Base-by-base conservation (phyloP, 495 filamentous ascomycete species). In the Aspergillus panamensis region DNA sequence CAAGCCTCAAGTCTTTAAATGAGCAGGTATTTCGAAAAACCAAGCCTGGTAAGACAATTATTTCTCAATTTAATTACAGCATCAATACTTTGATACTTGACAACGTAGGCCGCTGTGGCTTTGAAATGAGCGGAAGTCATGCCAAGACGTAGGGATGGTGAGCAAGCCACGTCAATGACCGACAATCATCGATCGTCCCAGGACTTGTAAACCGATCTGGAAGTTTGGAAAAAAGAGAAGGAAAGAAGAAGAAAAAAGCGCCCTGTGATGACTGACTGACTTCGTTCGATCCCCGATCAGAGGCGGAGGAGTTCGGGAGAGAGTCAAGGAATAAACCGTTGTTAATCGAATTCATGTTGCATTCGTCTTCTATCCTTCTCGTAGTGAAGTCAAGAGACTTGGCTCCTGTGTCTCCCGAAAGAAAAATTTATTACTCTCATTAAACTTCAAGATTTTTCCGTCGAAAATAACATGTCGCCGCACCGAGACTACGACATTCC, bases 91-190 rank as follows among this genome's bases (percentile, higher is more conserved):
- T 10, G 43, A 13, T 30, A 12, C 14, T 16, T 14, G 14, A 31
- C 19, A 42, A 40, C 7, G 47, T 49, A 51, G 16, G 20, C 37
- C 55, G 20, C 6, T 20, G 47, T 51, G 55, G 45, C 55, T 57
- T 50, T 25, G 56, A 32, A 20, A n/a, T n/a, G 48, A 29, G 55
- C 33, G 56, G 56, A 25, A 45, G 31, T 31, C 14, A 30, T 37
- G 56, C 56, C 56, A 58, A 58, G 56, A 58, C 40, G 42, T 17
- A 19, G 33, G 32, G 19, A 33, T 51, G 44, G 42, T 49, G 48
- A 58, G 29, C 10, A 12, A 47, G 56, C 39, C 48, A 52, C 40
- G 56, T 58, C 37, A 39, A 52, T 52, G 25, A n/a, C 45, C 30
- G 29, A 21, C 25, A 25, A 25, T 25, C 25, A 5, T 25, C 25